Base-by-base conservation (phyloP, 2,329 filamentous ascomycete genomes). In the Sporothrix variecibatus region DNA sequence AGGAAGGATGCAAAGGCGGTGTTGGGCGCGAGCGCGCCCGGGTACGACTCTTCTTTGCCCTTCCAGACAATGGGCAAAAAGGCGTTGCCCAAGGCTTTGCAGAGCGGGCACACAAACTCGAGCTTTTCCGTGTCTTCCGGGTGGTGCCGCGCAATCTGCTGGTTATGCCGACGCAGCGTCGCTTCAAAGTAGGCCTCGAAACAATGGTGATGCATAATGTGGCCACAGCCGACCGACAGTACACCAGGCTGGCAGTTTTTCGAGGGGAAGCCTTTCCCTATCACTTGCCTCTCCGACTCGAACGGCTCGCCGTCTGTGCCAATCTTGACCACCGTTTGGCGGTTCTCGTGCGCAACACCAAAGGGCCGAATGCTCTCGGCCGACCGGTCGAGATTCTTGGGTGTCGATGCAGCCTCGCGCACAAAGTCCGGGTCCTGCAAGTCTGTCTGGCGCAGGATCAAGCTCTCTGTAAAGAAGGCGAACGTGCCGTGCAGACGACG, bases 201-300 rank as follows among this genome's bases (percentile, higher is more conserved):
- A 83, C 96, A 99, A 78, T 89, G 91, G 81, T 93, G 98, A 82
- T 99, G 96, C 96, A 99, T 99, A 79, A 99, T 97, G 81, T 99
- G 96, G 2, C 96, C 96, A 82, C 96, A 99, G 11, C 95, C 94
- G 49, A 93, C 93, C 12, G 95, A 93, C 1, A 98, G 92, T 0
- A 95, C 93, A 0, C 95, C 96, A 23, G 89, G 86, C 38, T 88
- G 86, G 46, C 90, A 90, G 56, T 90, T 86, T 11, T 87, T 85
- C 7, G 90, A 86, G 2, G 94, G 92, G 79, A 97, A 99, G 0
- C 96, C 96, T 82, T 95, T 97, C 43, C 95, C 95, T 67, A 99
- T 88, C 6, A 91, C 91, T 82, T 97, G 93, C 68, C 93, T 90
- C 81, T 97, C 94, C 4, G 90, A 88, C 49, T 89, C 85, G 67